phyloP scores from a whole-genome alignment of 2,329 filamentous ascomycete genomes.

The Phyllosticta paracitricarpa region DNA sequence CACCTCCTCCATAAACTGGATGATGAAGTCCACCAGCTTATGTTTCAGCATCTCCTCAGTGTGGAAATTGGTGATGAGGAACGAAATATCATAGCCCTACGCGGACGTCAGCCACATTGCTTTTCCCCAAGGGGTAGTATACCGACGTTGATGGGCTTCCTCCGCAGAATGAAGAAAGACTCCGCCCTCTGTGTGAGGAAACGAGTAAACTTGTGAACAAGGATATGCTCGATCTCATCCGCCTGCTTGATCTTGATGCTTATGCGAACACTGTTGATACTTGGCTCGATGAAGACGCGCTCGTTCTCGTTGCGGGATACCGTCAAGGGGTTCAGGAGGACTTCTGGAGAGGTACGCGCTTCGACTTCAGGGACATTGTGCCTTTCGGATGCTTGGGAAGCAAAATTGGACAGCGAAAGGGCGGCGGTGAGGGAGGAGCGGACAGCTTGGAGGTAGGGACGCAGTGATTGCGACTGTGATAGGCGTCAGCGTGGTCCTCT shows the following conservation, averaged over 20 bases:
- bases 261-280: slow-evolving; percentile 91
- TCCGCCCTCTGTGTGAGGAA: slow-evolving; percentile 95
- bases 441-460: slow-evolving; percentile 92
- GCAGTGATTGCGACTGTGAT: slow-evolving; percentile 79
- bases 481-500: slow-evolving; percentile 17
- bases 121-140: not conserved
- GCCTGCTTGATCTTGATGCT: slow-evolving; percentile 99
- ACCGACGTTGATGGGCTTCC: slow-evolving; percentile 85
- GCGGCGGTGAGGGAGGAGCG: slow-evolving; percentile 89
- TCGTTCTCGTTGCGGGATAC: slow-evolving; percentile 96
- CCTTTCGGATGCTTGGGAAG: slow-evolving; percentile 88
- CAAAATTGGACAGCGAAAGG: slow-evolving; percentile 91
- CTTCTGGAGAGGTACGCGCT: slow-evolving; percentile 83
- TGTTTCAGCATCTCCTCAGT: slow-evolving; percentile 99
- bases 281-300: slow-evolving; percentile 89
- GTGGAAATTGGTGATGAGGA: slow-evolving; percentile 97
- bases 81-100: slow-evolving; percentile 95
- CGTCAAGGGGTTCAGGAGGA: slow-evolving; percentile 81
- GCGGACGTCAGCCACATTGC: slow-evolving; percentile 8
- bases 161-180: slow-evolving; percentile 89
- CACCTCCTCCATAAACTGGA: slow-evolving; percentile 99
- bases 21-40: slow-evolving; percentile 98
- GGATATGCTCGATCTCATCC: slow-evolving; percentile 95
- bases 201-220: slow-evolving; percentile 96
- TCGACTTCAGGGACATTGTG: slow-evolving; percentile 99